phyloP scores from a whole-genome alignment of 2,329 filamentous ascomycete genomes.

The Aureobasidium sp. region DNA sequence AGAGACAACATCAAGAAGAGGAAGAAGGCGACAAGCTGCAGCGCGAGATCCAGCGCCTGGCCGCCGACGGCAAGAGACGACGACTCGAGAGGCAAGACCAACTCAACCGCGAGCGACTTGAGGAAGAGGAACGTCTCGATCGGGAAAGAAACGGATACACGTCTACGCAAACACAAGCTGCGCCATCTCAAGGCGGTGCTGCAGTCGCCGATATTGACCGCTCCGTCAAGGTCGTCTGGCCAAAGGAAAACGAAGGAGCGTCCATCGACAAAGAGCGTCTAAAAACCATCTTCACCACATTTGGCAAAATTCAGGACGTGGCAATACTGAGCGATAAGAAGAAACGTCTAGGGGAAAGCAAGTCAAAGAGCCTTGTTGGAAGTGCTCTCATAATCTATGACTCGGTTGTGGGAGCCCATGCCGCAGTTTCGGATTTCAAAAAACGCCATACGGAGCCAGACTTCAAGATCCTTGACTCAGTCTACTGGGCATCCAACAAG shows the following conservation, averaged over 20 bases:
- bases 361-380: slow-evolving; percentile 46
- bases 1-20: slow-evolving; percentile 39
- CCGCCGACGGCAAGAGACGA: slow-evolving; percentile 46
- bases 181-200: slow-evolving; percentile 14
- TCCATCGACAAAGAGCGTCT: slow-evolving; percentile 43
- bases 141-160: slow-evolving; percentile 28
- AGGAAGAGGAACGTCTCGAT: slow-evolving; percentile 42
- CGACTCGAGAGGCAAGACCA: slow-evolving; percentile 49
- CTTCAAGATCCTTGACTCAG: slow-evolving; percentile 45
- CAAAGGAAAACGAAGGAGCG: slow-evolving; percentile 39
- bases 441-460: slow-evolving; percentile 28
- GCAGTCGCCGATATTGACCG: slow-evolving; percentile 49
- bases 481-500: slow-evolving; percentile 46
- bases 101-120: slow-evolving; percentile 46
- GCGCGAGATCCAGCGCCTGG: slow-evolving; percentile 40
- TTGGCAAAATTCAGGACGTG: slow-evolving; percentile 51
- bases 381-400: slow-evolving; percentile 51
- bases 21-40: slow-evolving; percentile 53
- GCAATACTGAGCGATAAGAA: slow-evolving; percentile 53
- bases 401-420: slow-evolving; percentile 52
- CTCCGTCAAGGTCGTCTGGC: slow-evolving; percentile 52
- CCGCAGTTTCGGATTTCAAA: slow-evolving; percentile 47
- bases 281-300: slow-evolving; percentile 42
- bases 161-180: neutral
- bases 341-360: slow-evolving; percentile 37